Percentiles rank a stretch among this genome's conserved stretches.
These are phyloP conservation scores for Penicillium daleae DNA, from an alignment of 495 filamentous ascomycete species.

Conservation along the genomic window DNA sequence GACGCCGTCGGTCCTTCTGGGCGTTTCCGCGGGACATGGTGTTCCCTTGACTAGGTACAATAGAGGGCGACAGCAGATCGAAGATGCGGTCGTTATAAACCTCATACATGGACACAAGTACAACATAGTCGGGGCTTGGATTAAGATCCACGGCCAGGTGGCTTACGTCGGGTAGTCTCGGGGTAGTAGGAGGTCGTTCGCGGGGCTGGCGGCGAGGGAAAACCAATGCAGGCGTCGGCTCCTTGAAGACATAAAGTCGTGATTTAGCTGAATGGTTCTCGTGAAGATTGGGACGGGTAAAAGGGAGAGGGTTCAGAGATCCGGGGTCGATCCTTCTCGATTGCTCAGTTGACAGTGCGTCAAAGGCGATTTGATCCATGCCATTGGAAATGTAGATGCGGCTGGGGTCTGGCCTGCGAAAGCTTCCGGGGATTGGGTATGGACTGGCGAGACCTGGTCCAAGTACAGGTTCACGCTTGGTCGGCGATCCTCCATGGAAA, in stretches of 20 bases:
- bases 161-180: constrained; percentile 74
- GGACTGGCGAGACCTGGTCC: constrained; percentile 33
- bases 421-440: constrained; percentile 31
- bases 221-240: constrained; percentile 50
- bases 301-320: constrained; percentile 22
- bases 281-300: constrained; percentile 23
- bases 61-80: constrained; percentile 73
- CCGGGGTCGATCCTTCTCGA: constrained; percentile 20
- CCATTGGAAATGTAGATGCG: constrained; percentile 9
- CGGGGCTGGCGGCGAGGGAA: constrained; percentile 62
- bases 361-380: constrained; percentile 14
- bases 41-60: constrained; percentile 43
- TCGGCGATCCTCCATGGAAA: constrained; percentile 27
- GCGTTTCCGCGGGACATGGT: constrained; percentile 44
- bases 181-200: constrained; percentile 65
- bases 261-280: constrained; percentile 41
- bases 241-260: constrained; percentile 49
- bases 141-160: constrained; percentile 70
- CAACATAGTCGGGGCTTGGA: constrained; percentile 77
- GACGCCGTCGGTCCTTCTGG: constrained; percentile 72
- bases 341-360: constrained; percentile 17
- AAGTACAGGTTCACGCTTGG: constrained; percentile 27
- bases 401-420: constrained; percentile 11
- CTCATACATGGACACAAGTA: constrained; percentile 97
- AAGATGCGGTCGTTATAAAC: constrained; percentile 99